Percentiles rank a stretch among this genome's conserved stretches.
phyloP scores from a whole-genome alignment of 106 monocot genomes.

The Apostasia shenzhenica region DNA sequence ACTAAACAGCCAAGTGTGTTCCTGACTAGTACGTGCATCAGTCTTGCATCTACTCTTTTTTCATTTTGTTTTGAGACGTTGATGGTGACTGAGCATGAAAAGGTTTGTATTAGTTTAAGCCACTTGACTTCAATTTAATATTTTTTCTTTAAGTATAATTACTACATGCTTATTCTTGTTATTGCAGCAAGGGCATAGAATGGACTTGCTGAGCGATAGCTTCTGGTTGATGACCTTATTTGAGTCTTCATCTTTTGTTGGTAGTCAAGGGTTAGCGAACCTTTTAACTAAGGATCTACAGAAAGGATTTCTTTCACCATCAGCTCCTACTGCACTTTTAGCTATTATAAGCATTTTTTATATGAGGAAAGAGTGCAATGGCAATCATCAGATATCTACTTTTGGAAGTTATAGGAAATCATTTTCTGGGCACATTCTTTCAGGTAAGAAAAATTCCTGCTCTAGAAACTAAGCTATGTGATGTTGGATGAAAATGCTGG shows the following conservation, averaged over 20 bases:
- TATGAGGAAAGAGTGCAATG: conserved; percentile 62
- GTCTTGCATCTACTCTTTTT: conserved; percentile 68
- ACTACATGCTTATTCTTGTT: conserved; percentile 2
- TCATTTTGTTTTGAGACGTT: conserved; percentile 87
- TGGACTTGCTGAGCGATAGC: conserved; percentile 61
- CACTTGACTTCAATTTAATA: background rate
- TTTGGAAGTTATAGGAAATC: conserved; percentile 56
- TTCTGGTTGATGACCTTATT: conserved; percentile 94
- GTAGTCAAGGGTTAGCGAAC: conserved; percentile 81
- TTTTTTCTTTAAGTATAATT: background rate
- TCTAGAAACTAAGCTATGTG: no score
- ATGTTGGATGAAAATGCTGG: no score
- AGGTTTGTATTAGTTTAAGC: conserved; percentile 43
- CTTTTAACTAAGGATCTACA: conserved; percentile 50
- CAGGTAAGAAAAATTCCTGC: conserved; percentile 27
- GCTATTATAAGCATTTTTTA: conserved; percentile 56
- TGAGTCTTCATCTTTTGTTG: conserved; percentile 72
- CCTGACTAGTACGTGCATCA: conserved; percentile 38
- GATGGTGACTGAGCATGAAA: conserved; percentile 87
- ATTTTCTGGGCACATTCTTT: conserved; percentile 57
- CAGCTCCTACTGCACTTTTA: conserved; percentile 43
- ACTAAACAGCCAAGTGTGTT: conserved; percentile 46
- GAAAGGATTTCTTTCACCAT: conserved; percentile 41
- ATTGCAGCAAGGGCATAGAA: conserved; percentile 83
- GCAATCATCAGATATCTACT: conserved; percentile 19